Evolutionary conservation across 805 yeast genomes (phyloP).

Genomic region (Priceomyces carsonii): DNA sequence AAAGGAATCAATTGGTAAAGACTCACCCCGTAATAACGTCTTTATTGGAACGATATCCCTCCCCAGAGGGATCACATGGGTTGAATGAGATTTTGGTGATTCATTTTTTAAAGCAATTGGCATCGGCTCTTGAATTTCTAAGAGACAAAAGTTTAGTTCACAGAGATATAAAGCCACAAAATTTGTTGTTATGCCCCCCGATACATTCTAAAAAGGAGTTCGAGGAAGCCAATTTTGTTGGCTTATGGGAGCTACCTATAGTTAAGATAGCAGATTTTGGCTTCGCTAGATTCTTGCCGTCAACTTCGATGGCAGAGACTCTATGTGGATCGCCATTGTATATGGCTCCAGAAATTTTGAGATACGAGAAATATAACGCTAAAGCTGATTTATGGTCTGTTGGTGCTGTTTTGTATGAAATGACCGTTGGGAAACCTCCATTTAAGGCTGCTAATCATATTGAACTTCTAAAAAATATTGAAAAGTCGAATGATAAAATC

Average conservation of each 20-base stretch:
- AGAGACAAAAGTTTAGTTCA: constrained; percentile 86
- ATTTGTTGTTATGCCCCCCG: constrained; percentile 81
- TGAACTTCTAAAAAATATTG: constrained; percentile 83
- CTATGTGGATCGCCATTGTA: constrained; percentile 96
- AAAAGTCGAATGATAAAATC: constrained; percentile 75
- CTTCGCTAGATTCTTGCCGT: constrained; percentile 91
- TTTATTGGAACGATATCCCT: constrained; percentile 78
- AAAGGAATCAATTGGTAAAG: constrained; percentile 66
- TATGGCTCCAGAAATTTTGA: constrained; percentile 97
- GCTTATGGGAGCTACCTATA: constrained; percentile 86
- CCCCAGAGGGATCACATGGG: constrained; percentile 76
- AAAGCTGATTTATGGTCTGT: constrained; percentile 98
- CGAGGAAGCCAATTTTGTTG: constrained; percentile 59
- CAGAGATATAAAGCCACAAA: constrained; percentile 95
- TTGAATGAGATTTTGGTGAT: constrained; percentile 74
- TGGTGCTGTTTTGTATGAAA: constrained; percentile 93
- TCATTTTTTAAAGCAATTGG: constrained; percentile 84
- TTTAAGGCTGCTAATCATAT: constrained; percentile 92
- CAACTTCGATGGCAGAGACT: constrained; percentile 93
- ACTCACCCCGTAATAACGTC: constrained; percentile 79
- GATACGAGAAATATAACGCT: constrained; percentile 94
- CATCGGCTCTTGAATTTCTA: constrained; percentile 80
- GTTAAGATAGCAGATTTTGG: constrained; percentile 97
- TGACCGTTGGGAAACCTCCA: constrained; percentile 96
- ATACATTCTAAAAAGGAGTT: constrained; percentile 62